Base-by-base conservation (phyloP, 2,329 filamentous ascomycete species). In the Fusarium kyushuense region DNA sequence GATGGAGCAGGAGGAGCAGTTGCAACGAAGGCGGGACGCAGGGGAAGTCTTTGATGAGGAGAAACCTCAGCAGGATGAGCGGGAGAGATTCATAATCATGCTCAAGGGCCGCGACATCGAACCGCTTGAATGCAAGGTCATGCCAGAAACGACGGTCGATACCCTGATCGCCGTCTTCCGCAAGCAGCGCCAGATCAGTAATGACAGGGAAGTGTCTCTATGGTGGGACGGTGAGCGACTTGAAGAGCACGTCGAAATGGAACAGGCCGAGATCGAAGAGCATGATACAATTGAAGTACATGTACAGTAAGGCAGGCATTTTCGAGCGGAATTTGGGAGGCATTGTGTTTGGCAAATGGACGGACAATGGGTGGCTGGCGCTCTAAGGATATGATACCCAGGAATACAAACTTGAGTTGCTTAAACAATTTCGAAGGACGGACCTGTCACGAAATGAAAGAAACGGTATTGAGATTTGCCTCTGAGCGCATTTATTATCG, bases 221-320 rank as follows among this genome's bases (percentile, higher is more conserved):
- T 82, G 85, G 69, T 94, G 93, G 77, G 93, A 97, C 71, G 93
- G 93, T 16, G 92, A 94, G 51, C 80, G 82, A 46, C 80, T 96
- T 29, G 86, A 90, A 16, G 84, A 86, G 19, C 82, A 87, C 2
- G 79, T 81, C 30, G 86, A 84, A 3, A 83, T 96, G 45, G 82
- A 83, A 43, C 88, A 92, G 35, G 85, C 89, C 4, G 93, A 93
- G 19, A 87, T 97, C 40, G 87, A 88, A 45, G 91, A 96, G 72
- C 84, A 89, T 81, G 92, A 95, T 76, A 84, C 86, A 29, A 81
- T 97, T 33, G 93, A 97, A 77, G 91, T 96, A 23, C 84, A 90
- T 68, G 32, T 57, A 29, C 25, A 42, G 35, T 54, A 49, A 58
- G 35, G 27, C 16, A 29, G 40, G 36, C 21, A 58, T 25, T 23